A percentile compares a stretch with the other conserved stretches of the same genome.
Evolutionary conservation across 1,284 basidiomycete genomes (phyloP).

Genomic region (Moniliella sp.): DNA sequence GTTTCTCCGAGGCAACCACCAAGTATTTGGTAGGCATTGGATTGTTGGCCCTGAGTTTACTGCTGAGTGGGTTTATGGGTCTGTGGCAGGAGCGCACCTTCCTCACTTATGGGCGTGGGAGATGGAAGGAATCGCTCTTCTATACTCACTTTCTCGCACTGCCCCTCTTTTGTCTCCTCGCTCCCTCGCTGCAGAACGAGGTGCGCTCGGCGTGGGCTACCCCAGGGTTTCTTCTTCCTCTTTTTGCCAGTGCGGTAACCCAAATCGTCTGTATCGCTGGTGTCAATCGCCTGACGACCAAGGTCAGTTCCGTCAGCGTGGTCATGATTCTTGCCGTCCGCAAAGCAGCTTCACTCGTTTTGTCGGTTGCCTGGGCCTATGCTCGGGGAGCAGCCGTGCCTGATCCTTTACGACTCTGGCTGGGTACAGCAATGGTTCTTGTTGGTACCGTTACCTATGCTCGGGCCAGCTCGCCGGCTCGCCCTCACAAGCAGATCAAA

Average conservation of each 20-base stretch:
- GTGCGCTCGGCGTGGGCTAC: neutral
- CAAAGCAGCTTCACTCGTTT: too few relatives aligned
- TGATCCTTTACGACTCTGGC: too few relatives aligned
- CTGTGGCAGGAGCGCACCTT: conserved; percentile 67
- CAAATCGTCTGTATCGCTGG: conserved; percentile 73
- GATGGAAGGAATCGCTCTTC: conserved; percentile 79
- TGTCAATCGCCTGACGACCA: conserved; percentile 57
- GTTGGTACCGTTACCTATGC: conserved; percentile 53
- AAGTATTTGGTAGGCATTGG: conserved; percentile 50
- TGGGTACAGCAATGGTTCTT: conserved; percentile 41
- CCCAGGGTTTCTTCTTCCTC: conserved; percentile 48
- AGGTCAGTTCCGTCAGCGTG: conserved; percentile 57
- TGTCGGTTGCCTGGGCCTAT: too few relatives aligned
- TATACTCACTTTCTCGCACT: conserved; percentile 49
- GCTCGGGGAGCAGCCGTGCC: too few relatives aligned
- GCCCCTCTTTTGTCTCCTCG: conserved; percentile 43
- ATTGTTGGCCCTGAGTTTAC: conserved; percentile 52
- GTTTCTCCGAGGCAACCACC: too few relatives aligned
- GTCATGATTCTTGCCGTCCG: conserved; percentile 69
- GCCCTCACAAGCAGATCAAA: too few relatives aligned
- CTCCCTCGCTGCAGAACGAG: neutral
- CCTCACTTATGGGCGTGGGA: conserved; percentile 44
- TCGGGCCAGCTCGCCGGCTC: too few relatives aligned
- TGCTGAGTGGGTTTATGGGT: conserved; percentile 62
- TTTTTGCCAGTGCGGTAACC: conserved; percentile 53